Conservation (phyloP, 108 stramenopile species). For the Bacterosira constricta region DNA sequence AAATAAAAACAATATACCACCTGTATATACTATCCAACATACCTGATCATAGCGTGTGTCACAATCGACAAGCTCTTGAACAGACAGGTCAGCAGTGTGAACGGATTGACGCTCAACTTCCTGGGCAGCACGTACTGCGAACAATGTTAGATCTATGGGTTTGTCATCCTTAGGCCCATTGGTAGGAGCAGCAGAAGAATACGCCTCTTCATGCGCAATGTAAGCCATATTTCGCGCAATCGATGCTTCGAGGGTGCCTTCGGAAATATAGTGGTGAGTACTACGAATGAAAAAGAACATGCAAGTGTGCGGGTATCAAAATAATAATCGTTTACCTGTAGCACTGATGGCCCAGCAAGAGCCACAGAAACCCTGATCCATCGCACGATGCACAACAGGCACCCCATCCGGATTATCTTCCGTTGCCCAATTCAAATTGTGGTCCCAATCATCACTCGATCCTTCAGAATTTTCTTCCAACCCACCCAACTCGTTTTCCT, state of each 20-base stretch:
- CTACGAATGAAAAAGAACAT: no score
- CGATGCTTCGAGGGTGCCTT: conserved; percentile 90
- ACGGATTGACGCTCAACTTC: conserved; percentile 54
- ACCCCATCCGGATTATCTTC: conserved; percentile 79
- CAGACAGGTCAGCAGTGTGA: conserved; percentile 58
- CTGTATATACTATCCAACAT: no score
- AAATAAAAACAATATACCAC: no score
- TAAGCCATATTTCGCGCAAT: conserved; percentile 63
- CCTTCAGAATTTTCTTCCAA: conserved; percentile 11
- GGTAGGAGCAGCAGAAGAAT: not conserved
- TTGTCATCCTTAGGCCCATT: not conserved
- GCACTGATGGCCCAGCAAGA: conserved; percentile 99
- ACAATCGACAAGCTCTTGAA: conserved; percentile 94
- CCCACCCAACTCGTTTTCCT: conserved; percentile 27
- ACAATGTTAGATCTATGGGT: not conserved
- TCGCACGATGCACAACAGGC: conserved; percentile 61
- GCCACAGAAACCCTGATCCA: conserved; percentile 88
- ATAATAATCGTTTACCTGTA: no score
- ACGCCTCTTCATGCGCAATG: conserved; percentile 45
- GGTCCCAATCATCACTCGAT: conserved; percentile 2
- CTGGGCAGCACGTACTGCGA: conserved; percentile 42
- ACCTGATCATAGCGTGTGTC: conserved; percentile 75
- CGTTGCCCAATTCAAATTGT: conserved; percentile 74
- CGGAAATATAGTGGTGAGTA: no score
- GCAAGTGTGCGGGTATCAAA: no score